These are phyloP conservation scores for Mrakiaceae sp. DNA, from an alignment of 1,284 basidiomycete genomes.

Conservation along the genomic window DNA sequence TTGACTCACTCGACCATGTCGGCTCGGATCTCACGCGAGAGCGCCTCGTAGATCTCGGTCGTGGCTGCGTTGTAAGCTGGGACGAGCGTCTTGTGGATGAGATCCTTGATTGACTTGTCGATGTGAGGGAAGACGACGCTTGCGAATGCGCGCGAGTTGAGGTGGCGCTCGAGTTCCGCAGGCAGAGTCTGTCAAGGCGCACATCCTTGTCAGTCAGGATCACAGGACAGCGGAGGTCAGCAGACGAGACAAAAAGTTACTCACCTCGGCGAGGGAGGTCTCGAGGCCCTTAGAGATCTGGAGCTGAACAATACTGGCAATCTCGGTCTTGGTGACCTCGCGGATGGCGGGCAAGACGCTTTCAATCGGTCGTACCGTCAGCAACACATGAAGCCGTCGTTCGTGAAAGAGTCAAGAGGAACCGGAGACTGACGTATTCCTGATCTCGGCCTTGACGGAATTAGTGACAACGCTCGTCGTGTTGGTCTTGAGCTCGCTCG, in stretches of 20 bases:
- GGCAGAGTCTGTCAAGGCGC: conserved; percentile 48
- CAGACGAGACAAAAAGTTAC: conserved; percentile 24
- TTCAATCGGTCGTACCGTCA: conserved; percentile 30
- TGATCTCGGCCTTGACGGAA: conserved; percentile 67
- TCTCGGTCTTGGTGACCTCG: conserved; percentile 62
- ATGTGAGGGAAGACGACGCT: conserved; percentile 36
- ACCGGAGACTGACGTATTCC: conserved; percentile 32
- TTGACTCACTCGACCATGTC: conserved; percentile 41
- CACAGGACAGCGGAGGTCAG: conserved; percentile 17
- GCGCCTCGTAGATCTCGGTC: conserved; percentile 58
- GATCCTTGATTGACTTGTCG: conserved; percentile 66
- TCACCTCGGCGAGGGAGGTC: conserved; percentile 41
- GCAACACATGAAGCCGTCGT: too few species aligned
- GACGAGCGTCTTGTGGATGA: conserved; percentile 56
- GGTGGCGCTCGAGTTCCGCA: conserved; percentile 58
- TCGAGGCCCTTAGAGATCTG: conserved; percentile 56
- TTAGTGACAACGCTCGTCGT: conserved; percentile 71
- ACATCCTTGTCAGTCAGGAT: not conserved
- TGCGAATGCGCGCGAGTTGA: conserved; percentile 26
- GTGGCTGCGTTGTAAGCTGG: conserved; percentile 60
- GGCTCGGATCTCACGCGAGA: conserved; percentile 55
- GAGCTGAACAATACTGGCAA: conserved; percentile 57
- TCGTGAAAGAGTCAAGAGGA: too few species aligned
- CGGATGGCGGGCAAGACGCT: conserved; percentile 60
- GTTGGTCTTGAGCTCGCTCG: conserved; percentile 67